Percentiles rank a stretch among this genome's conserved stretches.
Evolutionary conservation across 164 flowering plant genomes (phyloP).

Genomic region (Annona squamosa): DNA sequence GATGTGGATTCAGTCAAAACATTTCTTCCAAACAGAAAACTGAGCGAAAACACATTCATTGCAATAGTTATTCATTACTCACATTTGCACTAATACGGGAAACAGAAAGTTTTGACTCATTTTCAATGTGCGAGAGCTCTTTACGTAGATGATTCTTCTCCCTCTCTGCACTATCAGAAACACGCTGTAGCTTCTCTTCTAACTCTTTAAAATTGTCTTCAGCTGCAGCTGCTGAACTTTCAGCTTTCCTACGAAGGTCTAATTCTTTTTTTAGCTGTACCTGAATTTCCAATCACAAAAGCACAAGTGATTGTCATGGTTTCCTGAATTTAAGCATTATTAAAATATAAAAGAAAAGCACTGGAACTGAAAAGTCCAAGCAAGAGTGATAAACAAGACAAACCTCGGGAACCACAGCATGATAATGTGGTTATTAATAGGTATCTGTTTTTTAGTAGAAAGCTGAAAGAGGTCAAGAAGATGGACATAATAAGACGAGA

Average conservation of each 20-base stretch:
- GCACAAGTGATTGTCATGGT: not conserved
- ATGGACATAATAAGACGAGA: no score
- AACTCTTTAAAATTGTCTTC: constrained; percentile 51
- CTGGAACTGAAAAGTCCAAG: not conserved
- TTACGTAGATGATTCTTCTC: constrained; percentile 48
- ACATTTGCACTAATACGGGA: constrained; percentile 72
- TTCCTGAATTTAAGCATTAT: not conserved
- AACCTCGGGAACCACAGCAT: no score
- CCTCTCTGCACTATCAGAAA: constrained; percentile 54
- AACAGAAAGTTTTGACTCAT: constrained; percentile 60
- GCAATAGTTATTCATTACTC: constrained; percentile 23
- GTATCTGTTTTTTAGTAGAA: no score
- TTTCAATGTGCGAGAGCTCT: constrained; percentile 49
- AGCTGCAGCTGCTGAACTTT: constrained; percentile 52
- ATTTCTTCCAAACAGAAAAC: not conserved
- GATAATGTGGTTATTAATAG: no score
- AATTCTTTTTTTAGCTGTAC: constrained; percentile 55
- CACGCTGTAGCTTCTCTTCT: constrained; percentile 41
- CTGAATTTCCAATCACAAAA: constrained; percentile 24
- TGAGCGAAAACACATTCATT: not conserved
- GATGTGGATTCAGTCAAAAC: not conserved
- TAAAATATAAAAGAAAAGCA: not conserved
- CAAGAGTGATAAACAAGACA: not conserved
- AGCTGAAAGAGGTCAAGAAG: no score
- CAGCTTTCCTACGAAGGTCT: constrained; percentile 62